These are phyloP conservation scores for Salix arbutifolia DNA, from an alignment of 345 rosid genomes.

Conservation along the genomic window DNA sequence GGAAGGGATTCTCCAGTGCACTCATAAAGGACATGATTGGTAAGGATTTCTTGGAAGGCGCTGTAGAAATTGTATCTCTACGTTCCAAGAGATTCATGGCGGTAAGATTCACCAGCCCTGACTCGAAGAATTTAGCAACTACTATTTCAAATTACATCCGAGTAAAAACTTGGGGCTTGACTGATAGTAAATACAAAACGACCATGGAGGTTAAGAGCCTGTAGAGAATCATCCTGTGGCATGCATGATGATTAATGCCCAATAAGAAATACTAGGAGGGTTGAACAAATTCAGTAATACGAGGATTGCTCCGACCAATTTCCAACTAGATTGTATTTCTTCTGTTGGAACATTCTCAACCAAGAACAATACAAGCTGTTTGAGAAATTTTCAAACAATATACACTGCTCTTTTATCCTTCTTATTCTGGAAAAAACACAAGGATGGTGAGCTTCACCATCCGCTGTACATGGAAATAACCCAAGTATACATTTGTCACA, in stretches of 20 bases:
- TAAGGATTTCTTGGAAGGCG: neutral
- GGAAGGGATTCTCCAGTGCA: too few relatives aligned
- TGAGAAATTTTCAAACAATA: conserved; percentile 34
- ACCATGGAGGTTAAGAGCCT: neutral
- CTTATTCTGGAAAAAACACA: conserved; percentile 38
- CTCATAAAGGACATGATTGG: neutral
- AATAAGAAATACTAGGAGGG: neutral
- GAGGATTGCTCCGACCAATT: neutral
- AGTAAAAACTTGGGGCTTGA: neutral
- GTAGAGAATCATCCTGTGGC: neutral
- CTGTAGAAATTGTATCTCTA: neutral
- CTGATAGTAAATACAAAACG: too few relatives aligned
- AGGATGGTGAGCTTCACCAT: conserved; percentile 43
- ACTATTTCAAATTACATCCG: neutral
- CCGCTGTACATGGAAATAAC: conserved; percentile 59
- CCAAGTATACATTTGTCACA: conserved; percentile 39
- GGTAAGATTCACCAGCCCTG: neutral
- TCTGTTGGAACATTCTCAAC: conserved; percentile 26
- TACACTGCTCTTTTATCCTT: conserved; percentile 36
- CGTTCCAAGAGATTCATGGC: neutral
- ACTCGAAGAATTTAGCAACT: neutral
- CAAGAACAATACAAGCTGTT: conserved; percentile 27
- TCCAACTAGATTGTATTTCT: conserved; percentile 19
- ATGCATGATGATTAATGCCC: neutral
- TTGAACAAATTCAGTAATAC: neutral